phyloP scores from a whole-genome alignment of 768 basidiomycete species.

The Naematelia aurantialba region DNA sequence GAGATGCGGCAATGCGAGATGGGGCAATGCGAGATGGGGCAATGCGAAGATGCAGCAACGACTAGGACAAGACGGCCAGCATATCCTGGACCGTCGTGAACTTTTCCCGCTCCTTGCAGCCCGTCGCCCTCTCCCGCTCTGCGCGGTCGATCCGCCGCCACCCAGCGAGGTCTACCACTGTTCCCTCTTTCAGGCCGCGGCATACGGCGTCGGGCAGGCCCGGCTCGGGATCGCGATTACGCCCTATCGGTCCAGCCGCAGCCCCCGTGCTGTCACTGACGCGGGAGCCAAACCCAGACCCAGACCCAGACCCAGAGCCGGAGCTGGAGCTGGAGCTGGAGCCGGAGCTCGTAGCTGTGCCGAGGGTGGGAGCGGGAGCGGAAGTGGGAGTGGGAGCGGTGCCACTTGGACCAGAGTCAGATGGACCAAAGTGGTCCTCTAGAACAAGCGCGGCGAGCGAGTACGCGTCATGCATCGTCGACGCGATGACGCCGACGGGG shows the following conservation, averaged over 20 bases:
- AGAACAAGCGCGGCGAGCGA: conserved; percentile 69
- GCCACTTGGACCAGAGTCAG: neutral
- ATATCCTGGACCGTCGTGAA: conserved; percentile 51
- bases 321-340: too few species aligned
- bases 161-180: conserved; percentile 63
- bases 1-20: too few species aligned
- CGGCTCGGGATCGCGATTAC: conserved; percentile 51
- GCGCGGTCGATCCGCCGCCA: conserved; percentile 74
- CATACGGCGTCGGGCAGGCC: conserved; percentile 53
- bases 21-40: neutral
- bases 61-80: conserved; percentile 41
- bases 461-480: conserved; percentile 91
- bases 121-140: conserved; percentile 61
- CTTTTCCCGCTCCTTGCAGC: conserved; percentile 53
- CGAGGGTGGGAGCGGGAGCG: conserved; percentile 11
- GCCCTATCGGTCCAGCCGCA: neutral
- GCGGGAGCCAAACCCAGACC: too few species aligned
- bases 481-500: conserved; percentile 83
- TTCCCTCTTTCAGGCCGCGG: conserved; percentile 49
- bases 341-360: too few species aligned
- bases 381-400: too few species aligned
- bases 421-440: conserved; percentile 55
- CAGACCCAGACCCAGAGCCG: too few species aligned
- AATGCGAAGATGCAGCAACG: neutral
- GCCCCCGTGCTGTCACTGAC: neutral